phyloP scores from a whole-genome alignment of 257 asterid genomes.

The Petrea volubilis region DNA sequence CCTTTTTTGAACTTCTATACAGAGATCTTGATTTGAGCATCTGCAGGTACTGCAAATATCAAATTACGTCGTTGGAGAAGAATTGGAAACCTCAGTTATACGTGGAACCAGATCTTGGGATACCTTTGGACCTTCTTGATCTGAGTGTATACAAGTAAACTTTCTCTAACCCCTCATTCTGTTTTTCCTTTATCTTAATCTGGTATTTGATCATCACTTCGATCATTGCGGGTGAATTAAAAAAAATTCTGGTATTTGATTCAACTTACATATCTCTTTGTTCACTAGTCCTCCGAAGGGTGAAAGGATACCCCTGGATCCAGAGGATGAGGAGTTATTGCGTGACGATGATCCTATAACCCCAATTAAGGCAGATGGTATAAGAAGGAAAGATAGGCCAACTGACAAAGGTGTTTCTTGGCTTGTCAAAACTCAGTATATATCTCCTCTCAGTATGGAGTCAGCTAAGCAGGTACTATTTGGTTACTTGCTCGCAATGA shows the following conservation, averaged over 20 bases:
- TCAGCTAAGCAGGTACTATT: constrained; percentile 78
- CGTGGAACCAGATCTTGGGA: constrained; percentile 96
- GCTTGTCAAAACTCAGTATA: constrained; percentile 97
- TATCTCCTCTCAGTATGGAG: constrained; percentile 88
- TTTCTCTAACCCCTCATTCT: constrained; percentile 18
- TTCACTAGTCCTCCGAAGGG: constrained; percentile 84
- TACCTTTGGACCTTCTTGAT: constrained; percentile 97
- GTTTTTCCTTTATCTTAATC: constrained; percentile 6
- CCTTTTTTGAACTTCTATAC: background rate
- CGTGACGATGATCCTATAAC: constrained; percentile 89
- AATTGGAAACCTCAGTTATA: constrained; percentile 88
- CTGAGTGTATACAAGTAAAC: constrained; percentile 90
- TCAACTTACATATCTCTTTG: constrained; percentile 22
- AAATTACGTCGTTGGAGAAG: constrained; percentile 87
- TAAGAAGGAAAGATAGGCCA: constrained; percentile 91
- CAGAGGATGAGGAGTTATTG: constrained; percentile 87
- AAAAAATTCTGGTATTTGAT: no score
- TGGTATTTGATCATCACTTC: background rate
- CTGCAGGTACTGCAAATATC: constrained; percentile 85
- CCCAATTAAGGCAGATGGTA: constrained; percentile 85
- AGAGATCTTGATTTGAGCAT: constrained; percentile 19
- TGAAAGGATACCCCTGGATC: constrained; percentile 66
- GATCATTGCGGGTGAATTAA: no score
- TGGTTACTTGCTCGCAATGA: constrained; percentile 11
- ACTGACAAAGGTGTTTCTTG: constrained; percentile 95